Evolutionary conservation across 345 rosid species (phyloP), one percentile per base, ranked within the genome.

Genomic region (Dipteronia dyeriana): DNA sequence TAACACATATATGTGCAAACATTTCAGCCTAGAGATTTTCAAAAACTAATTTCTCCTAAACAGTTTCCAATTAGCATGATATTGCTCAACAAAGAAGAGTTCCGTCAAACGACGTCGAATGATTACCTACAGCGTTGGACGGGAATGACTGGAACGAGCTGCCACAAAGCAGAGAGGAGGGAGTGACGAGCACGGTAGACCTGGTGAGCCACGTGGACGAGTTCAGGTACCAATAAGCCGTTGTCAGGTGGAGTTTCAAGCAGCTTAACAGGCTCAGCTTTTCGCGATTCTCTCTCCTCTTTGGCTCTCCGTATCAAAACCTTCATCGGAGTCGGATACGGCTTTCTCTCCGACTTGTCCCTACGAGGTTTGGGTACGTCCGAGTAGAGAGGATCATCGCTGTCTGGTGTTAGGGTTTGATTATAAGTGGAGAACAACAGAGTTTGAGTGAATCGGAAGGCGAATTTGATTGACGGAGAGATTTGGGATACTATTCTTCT

Each of bases 291-390:
- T 75, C 78, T 90, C 84, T 91, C 94, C 76, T 82, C 83, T 81
- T 89, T 93, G 13, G 94, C 96, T 54, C 89, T 88, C 9, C 76
- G 86, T 65, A 95, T 93, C 80, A 95, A 61, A 20, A 79, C 82
- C 74, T 86, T 91, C 90, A 95, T 86, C 10, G 98, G 98, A 7
- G 96, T 95, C 23, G 82, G 87, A 51, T 87, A 91, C 5, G 96
- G 97, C 79, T 93, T 95, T 80, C 98, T 90, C 87, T 90, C 84
- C 14, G 97, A 88, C 82, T 90, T 93, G 75, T 90, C 90, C 80
- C 82, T 74, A 23, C 83, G 87, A 12, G 90, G 94, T 80, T 89
- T 89, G 19, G 98, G 98, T 63, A 91, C 71, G 68, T 95, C 98
- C 17, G 80, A 61, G 75, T 86, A 93, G 34, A 74, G 75, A 82